Base-by-base conservation (phyloP, 768 basidiomycete species). In the Hericium erinaceus region DNA sequence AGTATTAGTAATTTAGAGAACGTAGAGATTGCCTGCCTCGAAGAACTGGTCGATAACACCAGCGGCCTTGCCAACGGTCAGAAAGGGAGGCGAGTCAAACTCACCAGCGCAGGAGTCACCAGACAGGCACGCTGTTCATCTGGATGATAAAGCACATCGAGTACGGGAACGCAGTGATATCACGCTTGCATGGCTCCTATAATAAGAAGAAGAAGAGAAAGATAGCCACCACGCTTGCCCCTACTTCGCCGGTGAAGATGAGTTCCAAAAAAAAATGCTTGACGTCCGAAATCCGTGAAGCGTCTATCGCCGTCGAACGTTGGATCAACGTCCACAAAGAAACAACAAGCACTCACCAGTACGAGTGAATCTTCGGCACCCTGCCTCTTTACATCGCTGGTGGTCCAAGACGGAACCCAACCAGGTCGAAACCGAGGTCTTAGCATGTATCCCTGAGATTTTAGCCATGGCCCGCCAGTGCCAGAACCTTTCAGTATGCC, bases 31-130 rank as follows among this genome's bases (percentile, higher is more conserved):
- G 58, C 0, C 4, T 18, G 71, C 74, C 67, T 74, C 72, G 18
- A 76, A 63, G 0, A 73, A 22, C 56, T 74, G 72, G 0, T 59
- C 39, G 22, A 71, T 57, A 50, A 66, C 72, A 9, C 65, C 68
- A 0, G 74, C 49, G 0, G 61, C 66, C 60, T 75, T 73, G 1
- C 74, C 72, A 2, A 72, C 48, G 0, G 70, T 73, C n/a, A 64
- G 55, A 51, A 74, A 70, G 0, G 39, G 60, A 0, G 72, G 73
- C 8, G 67, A 59, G 39, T 68, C 33, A 67, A 2, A 5, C 15
- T 2, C 66, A 60, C 22, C 11, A 73, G 57, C 13, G 67, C 57
- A 2, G 74, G 73, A 66, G 73, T 67, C 11, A 74, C 73, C 4
- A 75, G 48, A 7, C 67, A 24, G 1, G 59, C 16, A 12, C 16